Evolutionary conservation across 2,329 filamentous ascomycete species (phyloP).

Genomic region (Coccinonectria pachysandricola): DNA sequence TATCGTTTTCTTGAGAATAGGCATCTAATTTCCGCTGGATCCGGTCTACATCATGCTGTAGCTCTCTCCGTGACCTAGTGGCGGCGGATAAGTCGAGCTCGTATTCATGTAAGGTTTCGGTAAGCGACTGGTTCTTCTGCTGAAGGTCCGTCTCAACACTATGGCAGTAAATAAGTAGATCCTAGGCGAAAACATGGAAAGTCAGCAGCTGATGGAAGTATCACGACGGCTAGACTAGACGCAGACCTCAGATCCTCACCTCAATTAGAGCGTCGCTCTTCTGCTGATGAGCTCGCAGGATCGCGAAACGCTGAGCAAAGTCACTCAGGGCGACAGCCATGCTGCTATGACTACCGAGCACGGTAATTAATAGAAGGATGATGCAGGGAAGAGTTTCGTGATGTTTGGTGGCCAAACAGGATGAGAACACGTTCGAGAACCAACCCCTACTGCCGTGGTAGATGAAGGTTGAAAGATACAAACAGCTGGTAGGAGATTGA

Average conservation of each 20-base stretch:
- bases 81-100: slow-evolving; percentile 42
- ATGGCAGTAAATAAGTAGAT: slow-evolving; percentile 26
- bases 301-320: slow-evolving; percentile 37
- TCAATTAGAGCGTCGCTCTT: slow-evolving; percentile 36
- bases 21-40: slow-evolving; percentile 26
- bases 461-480: no score
- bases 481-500: no score
- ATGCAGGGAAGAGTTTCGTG: no score
- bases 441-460: no score
- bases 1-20: slow-evolving; percentile 29
- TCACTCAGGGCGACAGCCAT: slow-evolving; percentile 28
- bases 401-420: no score
- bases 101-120: slow-evolving; percentile 30
- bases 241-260: slow-evolving; percentile 23
- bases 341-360: no score
- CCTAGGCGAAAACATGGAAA: slow-evolving; percentile 11
- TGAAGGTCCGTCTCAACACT: slow-evolving; percentile 31
- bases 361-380: no score
- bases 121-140: slow-evolving; percentile 34
- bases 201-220: slow-evolving; percentile 3
- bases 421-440: no score
- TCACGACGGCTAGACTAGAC: neutral
- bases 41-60: slow-evolving; percentile 37
- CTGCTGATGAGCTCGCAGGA: slow-evolving; percentile 31
- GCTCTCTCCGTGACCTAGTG: slow-evolving; percentile 35